Conservation (phyloP, 1,284 basidiomycete genomes). For the Cystobasidium sp. region DNA sequence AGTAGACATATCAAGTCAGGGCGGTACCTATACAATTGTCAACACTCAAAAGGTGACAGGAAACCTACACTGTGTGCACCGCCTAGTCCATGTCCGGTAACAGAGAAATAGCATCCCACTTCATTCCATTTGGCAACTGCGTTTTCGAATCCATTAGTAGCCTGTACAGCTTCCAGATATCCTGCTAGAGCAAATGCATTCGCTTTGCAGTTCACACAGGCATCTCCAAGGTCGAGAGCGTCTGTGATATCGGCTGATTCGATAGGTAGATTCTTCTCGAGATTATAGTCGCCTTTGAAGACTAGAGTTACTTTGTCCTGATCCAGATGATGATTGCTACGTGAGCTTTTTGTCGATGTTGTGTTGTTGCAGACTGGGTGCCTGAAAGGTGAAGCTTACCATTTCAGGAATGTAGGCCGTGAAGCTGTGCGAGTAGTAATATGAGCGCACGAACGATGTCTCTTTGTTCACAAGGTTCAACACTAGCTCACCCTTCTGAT, state of each 20-base stretch:
- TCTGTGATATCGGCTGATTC: constrained; percentile 15
- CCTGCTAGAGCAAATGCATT: constrained; percentile 39
- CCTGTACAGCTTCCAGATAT: constrained; percentile 40
- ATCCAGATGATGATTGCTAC: not conserved
- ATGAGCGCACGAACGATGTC: not conserved
- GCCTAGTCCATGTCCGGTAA: constrained; percentile 45
- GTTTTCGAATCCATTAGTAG: constrained; percentile 41
- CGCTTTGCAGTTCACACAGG: constrained; percentile 38
- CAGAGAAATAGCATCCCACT: constrained; percentile 31
- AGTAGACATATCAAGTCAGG: not conserved
- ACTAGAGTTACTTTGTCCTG: constrained; percentile 42
- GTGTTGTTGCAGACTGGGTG: not conserved
- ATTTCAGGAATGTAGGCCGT: constrained; percentile 43
- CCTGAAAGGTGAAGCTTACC: not conserved
- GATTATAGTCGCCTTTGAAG: constrained; percentile 44
- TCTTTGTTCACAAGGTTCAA: not conserved
- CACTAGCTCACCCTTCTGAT: constrained; percentile 21
- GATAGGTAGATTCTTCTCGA: constrained; percentile 41
- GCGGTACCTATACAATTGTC: not conserved
- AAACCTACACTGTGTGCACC: constrained; percentile 21
- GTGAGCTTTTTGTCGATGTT: not conserved
- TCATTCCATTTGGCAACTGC: constrained; percentile 32
- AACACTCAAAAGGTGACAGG: not conserved
- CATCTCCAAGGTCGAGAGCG: constrained; percentile 29
- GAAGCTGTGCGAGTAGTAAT: constrained; percentile 10